Conservation (phyloP, 352 stramenopile species). For the Pythium vanterpoolii region DNA sequence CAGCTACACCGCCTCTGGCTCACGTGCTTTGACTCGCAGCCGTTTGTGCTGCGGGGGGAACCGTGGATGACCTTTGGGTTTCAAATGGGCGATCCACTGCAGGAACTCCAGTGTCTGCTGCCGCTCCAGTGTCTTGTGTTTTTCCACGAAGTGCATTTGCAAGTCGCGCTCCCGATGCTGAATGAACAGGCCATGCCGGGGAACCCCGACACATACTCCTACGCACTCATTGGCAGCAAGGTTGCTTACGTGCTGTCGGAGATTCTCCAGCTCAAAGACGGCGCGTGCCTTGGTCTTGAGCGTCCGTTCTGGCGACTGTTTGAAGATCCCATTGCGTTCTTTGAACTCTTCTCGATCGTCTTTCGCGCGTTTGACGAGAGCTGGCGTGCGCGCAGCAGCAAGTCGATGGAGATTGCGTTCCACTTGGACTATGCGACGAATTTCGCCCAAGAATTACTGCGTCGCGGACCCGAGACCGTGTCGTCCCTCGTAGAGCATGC, state of each 20-base stretch:
- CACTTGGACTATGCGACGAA: slow-evolving; percentile 69
- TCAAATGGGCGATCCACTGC: slow-evolving; percentile 56
- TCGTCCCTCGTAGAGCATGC: slow-evolving; percentile 56
- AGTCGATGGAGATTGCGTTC: slow-evolving; percentile 52
- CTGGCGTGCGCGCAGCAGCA: slow-evolving; percentile 46
- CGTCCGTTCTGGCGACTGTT: slow-evolving; percentile 84
- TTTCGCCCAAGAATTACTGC: slow-evolving; percentile 70
- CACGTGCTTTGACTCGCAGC: slow-evolving; percentile 63
- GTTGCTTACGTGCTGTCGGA: slow-evolving; percentile 62
- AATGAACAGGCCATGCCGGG: slow-evolving; percentile 40
- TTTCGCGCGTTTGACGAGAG: slow-evolving; percentile 73
- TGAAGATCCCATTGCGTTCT: slow-evolving; percentile 82
- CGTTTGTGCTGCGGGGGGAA: slow-evolving; percentile 39
- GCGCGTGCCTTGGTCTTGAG: slow-evolving; percentile 65
- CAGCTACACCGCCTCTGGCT: slow-evolving; percentile 66
- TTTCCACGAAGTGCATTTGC: slow-evolving; percentile 75
- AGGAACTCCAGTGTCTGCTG: slow-evolving; percentile 67
- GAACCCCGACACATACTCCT: slow-evolving; percentile 53
- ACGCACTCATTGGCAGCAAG: slow-evolving; percentile 49
- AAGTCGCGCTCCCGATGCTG: slow-evolving; percentile 59
- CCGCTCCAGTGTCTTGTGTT: slow-evolving; percentile 79
- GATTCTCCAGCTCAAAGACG: slow-evolving; percentile 70
- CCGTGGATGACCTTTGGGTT: slow-evolving; percentile 70
- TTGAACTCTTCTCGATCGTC: slow-evolving; percentile 72
- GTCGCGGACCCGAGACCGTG: slow-evolving; percentile 59